phyloP scores from a whole-genome alignment of 108 stramenopile genomes.

The Nitzschia sp. region DNA sequence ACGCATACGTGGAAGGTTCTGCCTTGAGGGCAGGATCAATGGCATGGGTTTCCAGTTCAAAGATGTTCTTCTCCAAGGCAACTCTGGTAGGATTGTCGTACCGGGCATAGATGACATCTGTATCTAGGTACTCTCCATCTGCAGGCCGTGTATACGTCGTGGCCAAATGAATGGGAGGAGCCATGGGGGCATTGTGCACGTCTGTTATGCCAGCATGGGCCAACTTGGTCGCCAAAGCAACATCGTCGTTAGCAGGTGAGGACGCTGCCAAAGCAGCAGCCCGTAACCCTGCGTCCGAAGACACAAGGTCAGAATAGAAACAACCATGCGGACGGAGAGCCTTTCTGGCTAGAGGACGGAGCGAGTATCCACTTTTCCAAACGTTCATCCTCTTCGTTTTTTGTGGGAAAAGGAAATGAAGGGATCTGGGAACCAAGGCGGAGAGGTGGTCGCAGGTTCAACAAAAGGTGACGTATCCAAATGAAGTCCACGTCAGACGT shows the following conservation, averaged over 20 bases:
- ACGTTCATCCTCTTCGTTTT: too few relatives aligned
- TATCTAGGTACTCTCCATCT: constrained; percentile 56
- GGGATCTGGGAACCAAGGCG: too few relatives aligned
- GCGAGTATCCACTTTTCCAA: not conserved
- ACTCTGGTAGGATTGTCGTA: constrained; percentile 77
- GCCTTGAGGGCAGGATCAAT: not conserved
- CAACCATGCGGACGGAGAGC: not conserved
- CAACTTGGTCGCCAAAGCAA: constrained; percentile 37
- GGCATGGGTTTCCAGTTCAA: constrained; percentile 52
- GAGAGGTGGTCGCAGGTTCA: too few relatives aligned
- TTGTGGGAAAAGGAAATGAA: too few relatives aligned
- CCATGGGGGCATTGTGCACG: constrained; percentile 55
- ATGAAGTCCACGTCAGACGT: too few relatives aligned
- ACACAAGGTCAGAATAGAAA: not conserved
- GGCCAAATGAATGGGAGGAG: constrained; percentile 73
- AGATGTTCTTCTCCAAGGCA: constrained; percentile 59
- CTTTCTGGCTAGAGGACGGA: not conserved
- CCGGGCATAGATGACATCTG: constrained; percentile 62
- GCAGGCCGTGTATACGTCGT: constrained; percentile 79
- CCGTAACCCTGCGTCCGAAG: constrained; percentile 12
- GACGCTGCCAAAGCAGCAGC: not conserved
- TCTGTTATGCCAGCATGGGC: constrained; percentile 63
- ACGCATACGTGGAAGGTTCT: constrained; percentile 47
- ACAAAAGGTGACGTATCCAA: too few relatives aligned
- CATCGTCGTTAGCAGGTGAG: not conserved